phyloP scores from a whole-genome alignment of 345 rosid species.

The thale cress (Arabidopsis thaliana) region TAIR10.1 NC_003075.7:13441501-13442000 shows the following conservation, averaged over 20 bases:
- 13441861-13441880: background rate
- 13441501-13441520: background rate
- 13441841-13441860: background rate
- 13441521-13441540: constrained; percentile 32
- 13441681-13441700: background rate
- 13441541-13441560: constrained; percentile 34
- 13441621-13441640: constrained; percentile 22
- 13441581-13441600: constrained; percentile 28
- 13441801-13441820: too few relatives aligned
- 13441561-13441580: constrained; percentile 9
- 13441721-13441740: constrained; percentile 43
- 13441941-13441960: background rate
- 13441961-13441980: background rate
- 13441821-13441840: background rate
- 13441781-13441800: background rate
- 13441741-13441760: constrained; percentile 10
- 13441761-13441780: background rate
- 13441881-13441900: background rate
- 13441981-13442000: background rate
- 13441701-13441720: constrained; percentile 23
- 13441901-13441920: background rate
- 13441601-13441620: background rate
- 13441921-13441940: background rate
- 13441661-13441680: constrained; percentile 6
- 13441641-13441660: constrained; percentile 8